phyloP scores from a whole-genome alignment of 257 asterid genomes.

The Solanum medicagineum region DNA sequence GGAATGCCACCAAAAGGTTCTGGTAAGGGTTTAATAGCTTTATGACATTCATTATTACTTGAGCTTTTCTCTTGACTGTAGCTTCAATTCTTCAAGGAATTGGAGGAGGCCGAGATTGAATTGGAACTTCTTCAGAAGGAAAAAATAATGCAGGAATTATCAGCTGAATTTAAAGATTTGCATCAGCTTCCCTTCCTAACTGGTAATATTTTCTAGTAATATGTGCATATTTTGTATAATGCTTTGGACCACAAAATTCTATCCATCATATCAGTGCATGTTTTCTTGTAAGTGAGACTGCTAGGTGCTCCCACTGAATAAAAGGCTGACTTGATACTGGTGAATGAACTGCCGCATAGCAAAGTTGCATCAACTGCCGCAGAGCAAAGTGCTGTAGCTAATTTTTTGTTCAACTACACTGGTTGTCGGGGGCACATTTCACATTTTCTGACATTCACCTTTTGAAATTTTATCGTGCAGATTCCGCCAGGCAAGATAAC shows the following conservation, averaged over 20 bases:
- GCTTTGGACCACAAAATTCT: not conserved
- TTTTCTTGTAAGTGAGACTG: not conserved
- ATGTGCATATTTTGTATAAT: not conserved
- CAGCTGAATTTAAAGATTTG: slow-evolving; percentile 44
- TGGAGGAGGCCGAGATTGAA: slow-evolving; percentile 94
- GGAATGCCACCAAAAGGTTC: slow-evolving; percentile 11
- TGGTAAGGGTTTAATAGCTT: slow-evolving; percentile 8
- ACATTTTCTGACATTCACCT: not conserved
- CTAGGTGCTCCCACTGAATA: not conserved
- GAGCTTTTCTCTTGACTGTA: not conserved
- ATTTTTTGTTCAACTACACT: not conserved
- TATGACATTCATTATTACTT: not conserved
- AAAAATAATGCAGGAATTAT: slow-evolving; percentile 27
- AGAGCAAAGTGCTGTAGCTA: not conserved
- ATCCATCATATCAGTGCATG: not conserved
- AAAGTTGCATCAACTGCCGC: not conserved
- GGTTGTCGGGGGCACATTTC: not conserved
- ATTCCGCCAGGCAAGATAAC: slow-evolving; percentile 34
- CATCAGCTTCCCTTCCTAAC: slow-evolving; percentile 45
- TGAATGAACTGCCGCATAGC: not conserved
- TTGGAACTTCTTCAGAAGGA: slow-evolving; percentile 77
- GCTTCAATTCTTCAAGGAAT: slow-evolving; percentile 41
- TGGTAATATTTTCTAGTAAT: slow-evolving; percentile 21
- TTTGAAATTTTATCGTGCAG: slow-evolving; percentile 25
- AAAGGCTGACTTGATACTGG: not conserved